These are phyloP conservation scores for Phalaenopsis hybrid DNA, from an alignment of 116 monocot species.

Conservation along the genomic window DNA sequence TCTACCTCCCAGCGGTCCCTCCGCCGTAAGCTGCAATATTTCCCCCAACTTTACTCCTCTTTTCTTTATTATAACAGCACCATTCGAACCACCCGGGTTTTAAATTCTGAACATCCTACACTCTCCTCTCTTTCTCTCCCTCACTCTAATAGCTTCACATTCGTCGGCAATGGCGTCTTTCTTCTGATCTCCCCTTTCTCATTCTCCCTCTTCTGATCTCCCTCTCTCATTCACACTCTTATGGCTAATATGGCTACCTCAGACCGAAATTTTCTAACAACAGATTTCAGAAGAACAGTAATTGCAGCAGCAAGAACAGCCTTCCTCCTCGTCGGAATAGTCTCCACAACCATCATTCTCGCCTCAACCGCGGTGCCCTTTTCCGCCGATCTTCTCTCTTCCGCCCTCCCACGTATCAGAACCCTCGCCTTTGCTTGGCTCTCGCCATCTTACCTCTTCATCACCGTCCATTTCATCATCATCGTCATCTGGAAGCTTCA, in stretches of 20 bases:
- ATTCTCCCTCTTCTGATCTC: neutral
- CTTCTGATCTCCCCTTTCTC: neutral
- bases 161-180: neutral
- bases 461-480: constrained; percentile 51
- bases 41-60: neutral
- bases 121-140: neutral
- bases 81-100: neutral
- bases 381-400: neutral
- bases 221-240: neutral
- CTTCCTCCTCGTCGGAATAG: constrained; percentile 4
- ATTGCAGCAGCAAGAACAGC: neutral
- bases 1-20: neutral
- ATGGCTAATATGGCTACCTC: neutral
- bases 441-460: constrained; percentile 17
- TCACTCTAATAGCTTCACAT: neutral
- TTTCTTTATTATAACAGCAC: neutral
- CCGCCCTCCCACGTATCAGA: constrained; percentile 2
- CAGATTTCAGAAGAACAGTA: neutral
- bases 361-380: constrained; percentile 1
- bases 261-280: neutral
- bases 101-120: neutral
- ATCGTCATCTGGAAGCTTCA: constrained; percentile 52
- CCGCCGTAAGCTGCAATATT: neutral
- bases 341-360: neutral
- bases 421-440: neutral